Evolutionary conservation across 1,139 yeast species (phyloP).

Genomic region (Oligophagozyma castellii): DNA sequence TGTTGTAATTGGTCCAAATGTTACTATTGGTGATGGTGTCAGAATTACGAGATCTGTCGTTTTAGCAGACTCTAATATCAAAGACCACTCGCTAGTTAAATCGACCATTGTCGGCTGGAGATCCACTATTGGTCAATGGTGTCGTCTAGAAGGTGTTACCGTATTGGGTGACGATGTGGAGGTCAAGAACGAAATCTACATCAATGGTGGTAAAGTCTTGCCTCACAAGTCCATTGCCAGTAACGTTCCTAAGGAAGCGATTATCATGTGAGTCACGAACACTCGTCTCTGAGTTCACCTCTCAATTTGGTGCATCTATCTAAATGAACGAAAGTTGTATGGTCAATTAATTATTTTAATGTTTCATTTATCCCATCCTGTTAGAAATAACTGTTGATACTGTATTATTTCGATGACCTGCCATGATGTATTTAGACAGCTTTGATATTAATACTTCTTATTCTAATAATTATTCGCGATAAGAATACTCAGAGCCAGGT

Average conservation of each 20-base stretch:
- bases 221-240: slow-evolving; percentile 97
- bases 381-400: too few relatives aligned
- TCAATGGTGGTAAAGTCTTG: slow-evolving; percentile 96
- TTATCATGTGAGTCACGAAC: slow-evolving; percentile 73
- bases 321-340: too few relatives aligned
- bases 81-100: slow-evolving; percentile 97
- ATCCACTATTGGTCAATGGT: slow-evolving; percentile 98
- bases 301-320: too few relatives aligned
- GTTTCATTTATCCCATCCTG: too few relatives aligned
- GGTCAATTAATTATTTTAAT: too few relatives aligned
- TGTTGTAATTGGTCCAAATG: slow-evolving; percentile 96
- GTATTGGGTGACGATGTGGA: slow-evolving; percentile 99
- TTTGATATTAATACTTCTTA: too few relatives aligned
- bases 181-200: slow-evolving; percentile 95
- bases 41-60: slow-evolving; percentile 94
- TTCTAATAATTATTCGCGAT: too few relatives aligned
- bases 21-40: slow-evolving; percentile 94
- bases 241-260: slow-evolving; percentile 93
- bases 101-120: slow-evolving; percentile 99
- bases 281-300: too few relatives aligned
- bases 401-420: too few relatives aligned
- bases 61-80: slow-evolving; percentile 78
- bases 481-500: too few relatives aligned
- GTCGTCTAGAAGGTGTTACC: slow-evolving; percentile 95
- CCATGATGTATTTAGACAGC: too few relatives aligned